Evolutionary conservation across 78 protist genomes (phyloP).

Genomic region (Isochrysis galbana): DNA sequence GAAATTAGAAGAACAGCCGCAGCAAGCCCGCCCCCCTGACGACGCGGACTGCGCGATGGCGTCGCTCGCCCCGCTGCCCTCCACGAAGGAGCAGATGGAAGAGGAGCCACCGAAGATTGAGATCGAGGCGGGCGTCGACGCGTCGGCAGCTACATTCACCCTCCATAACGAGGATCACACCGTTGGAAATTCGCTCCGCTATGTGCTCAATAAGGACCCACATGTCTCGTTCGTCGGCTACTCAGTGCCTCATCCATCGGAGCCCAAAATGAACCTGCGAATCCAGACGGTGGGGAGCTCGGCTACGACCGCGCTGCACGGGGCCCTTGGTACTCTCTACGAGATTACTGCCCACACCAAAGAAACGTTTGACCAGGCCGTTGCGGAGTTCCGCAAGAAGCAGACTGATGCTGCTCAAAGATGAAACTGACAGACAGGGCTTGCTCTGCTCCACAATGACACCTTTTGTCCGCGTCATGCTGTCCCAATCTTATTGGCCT

Average conservation of each 20-base stretch:
- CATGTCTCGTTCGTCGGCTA: not conserved
- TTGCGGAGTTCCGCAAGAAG: not conserved
- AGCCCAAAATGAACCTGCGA: slow-evolving; percentile 24
- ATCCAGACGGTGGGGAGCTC: not conserved
- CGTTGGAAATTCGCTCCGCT: not conserved
- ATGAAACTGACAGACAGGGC: no score
- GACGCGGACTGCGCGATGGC: no score
- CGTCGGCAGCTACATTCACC: slow-evolving; percentile 15
- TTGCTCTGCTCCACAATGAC: no score
- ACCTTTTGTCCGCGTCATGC: no score
- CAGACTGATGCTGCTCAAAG: no score
- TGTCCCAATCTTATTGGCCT: no score
- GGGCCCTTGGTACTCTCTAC: not conserved
- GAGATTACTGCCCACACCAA: not conserved
- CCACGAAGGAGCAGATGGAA: not conserved
- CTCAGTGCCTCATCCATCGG: not conserved
- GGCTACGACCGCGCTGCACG: not conserved
- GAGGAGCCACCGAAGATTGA: not conserved
- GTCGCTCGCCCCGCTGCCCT: no score
- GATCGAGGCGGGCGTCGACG: not conserved
- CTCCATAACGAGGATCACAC: slow-evolving; percentile 16
- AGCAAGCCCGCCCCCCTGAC: no score
- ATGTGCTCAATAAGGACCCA: not conserved
- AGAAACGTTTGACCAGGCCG: not conserved
- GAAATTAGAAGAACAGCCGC: no score